These are phyloP conservation scores for Botrytis fabae DNA, from an alignment of 2,329 filamentous ascomycete species.

Conservation along the genomic window DNA sequence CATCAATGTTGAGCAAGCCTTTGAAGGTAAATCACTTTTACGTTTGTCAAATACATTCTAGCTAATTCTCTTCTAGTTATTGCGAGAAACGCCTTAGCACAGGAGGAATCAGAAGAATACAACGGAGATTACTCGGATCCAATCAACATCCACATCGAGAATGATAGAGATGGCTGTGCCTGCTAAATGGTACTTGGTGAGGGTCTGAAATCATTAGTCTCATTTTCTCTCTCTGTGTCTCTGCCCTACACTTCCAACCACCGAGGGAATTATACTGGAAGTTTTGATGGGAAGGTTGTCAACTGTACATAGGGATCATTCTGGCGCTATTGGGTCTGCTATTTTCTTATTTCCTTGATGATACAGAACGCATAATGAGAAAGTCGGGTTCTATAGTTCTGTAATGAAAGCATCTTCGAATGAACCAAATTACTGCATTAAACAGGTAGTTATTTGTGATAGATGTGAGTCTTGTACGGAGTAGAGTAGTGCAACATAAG, in stretches of 20 bases:
- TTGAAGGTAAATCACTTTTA: constrained; percentile 51
- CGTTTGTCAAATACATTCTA: constrained; percentile 1
- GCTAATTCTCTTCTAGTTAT: constrained; percentile 63
- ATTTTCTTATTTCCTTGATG: constrained; percentile 30
- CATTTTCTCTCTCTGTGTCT: constrained; percentile 6
- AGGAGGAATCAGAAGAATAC: constrained; percentile 98
- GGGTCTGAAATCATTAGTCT: constrained; percentile 17
- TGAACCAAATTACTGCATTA: background rate
- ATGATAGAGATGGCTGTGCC: constrained; percentile 87
- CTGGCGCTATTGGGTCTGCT: constrained; percentile 39
- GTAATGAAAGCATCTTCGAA: constrained; percentile 3
- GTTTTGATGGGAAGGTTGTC: constrained; percentile 23
- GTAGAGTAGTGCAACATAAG: background rate
- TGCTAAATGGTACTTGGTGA: constrained; percentile 59
- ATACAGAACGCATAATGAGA: constrained; percentile 34
- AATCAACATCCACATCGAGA: constrained; percentile 97
- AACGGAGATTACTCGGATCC: constrained; percentile 96
- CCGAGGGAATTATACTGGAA: constrained; percentile 15
- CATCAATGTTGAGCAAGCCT: constrained; percentile 92
- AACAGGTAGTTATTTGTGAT: background rate
- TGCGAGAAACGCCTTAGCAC: constrained; percentile 88
- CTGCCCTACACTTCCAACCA: background rate
- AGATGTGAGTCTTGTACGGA: background rate
- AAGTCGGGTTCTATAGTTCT: constrained; percentile 17
- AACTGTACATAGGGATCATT: constrained; percentile 40